Evolutionary conservation across 2,329 filamentous ascomycete genomes (phyloP).

Genomic region (Colletotrichum phormii): DNA sequence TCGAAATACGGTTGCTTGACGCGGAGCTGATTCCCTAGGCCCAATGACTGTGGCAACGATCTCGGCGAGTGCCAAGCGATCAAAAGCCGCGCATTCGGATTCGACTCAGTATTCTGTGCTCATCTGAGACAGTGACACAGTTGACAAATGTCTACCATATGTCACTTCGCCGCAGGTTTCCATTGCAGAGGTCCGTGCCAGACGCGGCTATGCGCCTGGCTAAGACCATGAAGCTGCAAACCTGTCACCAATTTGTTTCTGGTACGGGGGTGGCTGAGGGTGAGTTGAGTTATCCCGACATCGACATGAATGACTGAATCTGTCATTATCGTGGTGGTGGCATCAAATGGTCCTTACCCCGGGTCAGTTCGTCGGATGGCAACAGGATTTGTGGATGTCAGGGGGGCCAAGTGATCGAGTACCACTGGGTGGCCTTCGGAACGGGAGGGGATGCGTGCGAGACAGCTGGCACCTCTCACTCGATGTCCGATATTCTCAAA

Average conservation of each 20-base stretch:
- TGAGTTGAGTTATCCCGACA: not conserved
- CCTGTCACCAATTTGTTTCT: conserved; percentile 3
- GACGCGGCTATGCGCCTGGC: not conserved
- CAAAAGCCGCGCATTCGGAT: conserved; percentile 1
- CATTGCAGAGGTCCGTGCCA: conserved; percentile 12
- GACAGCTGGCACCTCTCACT: conserved; percentile 4
- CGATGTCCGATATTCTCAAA: not conserved
- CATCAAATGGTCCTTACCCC: not conserved
- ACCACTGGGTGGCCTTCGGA: not conserved
- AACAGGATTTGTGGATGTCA: not conserved
- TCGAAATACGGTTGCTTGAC: too few relatives aligned
- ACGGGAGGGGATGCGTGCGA: not conserved
- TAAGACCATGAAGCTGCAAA: not conserved
- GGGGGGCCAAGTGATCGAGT: not conserved
- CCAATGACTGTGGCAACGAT: not conserved
- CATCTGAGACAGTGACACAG: conserved; percentile 7
- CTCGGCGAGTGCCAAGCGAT: not conserved
- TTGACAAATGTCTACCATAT: conserved; percentile 26
- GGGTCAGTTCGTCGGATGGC: conserved; percentile 18
- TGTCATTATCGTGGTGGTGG: conserved; percentile 9
- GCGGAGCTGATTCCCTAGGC: too few relatives aligned
- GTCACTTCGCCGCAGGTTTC: conserved; percentile 8
- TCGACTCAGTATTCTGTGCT: not conserved
- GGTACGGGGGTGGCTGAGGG: conserved; percentile 1
- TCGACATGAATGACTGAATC: conserved; percentile 7